These are phyloP conservation scores for Salix caprea DNA, from an alignment of 345 rosid species.

Conservation along the genomic window DNA sequence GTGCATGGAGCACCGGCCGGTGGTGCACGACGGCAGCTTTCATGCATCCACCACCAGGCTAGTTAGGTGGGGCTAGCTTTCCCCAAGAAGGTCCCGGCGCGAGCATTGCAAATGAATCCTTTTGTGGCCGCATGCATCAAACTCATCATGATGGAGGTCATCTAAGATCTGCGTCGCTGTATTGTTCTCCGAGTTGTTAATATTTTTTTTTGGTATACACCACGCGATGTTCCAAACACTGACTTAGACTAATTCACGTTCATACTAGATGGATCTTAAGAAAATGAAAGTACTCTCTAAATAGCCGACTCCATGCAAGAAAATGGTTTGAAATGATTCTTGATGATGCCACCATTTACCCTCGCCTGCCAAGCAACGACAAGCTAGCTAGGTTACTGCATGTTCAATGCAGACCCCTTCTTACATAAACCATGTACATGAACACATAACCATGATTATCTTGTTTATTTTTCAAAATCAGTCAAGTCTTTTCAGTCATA, in stretches of 20 bases:
- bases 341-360: neutral
- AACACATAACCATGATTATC: neutral
- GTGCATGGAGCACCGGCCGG: slow-evolving; percentile 15
- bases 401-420: neutral
- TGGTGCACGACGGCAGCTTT: slow-evolving; percentile 11
- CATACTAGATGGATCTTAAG: too few species aligned
- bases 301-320: too few species aligned
- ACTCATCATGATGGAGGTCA: slow-evolving; percentile 24
- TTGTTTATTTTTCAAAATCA: too few species aligned
- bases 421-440: neutral
- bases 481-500: too few species aligned
- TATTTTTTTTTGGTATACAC: too few species aligned
- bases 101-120: slow-evolving; percentile 32
- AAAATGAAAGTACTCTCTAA: too few species aligned
- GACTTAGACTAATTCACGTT: too few species aligned
- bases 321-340: neutral
- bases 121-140: slow-evolving; percentile 26
- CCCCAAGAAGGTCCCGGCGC: slow-evolving; percentile 30
- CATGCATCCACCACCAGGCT: slow-evolving; percentile 23
- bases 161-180: slow-evolving; percentile 26
- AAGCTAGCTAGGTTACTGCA: neutral
- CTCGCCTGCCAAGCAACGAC: neutral
- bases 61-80: slow-evolving; percentile 31
- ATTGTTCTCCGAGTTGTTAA: slow-evolving; percentile 43
- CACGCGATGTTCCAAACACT: too few species aligned